phyloP scores from a whole-genome alignment of 192 early-diverging fungal genomes.

The Coemansia sp. region DNA sequence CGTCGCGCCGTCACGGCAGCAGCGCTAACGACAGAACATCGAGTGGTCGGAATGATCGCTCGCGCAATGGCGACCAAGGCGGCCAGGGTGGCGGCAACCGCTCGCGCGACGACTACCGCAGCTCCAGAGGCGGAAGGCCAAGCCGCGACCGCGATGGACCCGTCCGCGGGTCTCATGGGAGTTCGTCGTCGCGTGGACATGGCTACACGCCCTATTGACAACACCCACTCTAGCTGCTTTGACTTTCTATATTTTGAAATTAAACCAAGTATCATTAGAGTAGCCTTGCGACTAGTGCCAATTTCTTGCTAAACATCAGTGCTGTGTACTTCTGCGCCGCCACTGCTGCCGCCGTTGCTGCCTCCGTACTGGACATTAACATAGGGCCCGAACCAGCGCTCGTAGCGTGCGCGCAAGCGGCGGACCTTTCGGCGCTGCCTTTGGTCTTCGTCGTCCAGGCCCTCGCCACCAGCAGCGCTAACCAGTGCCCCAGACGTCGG shows the following conservation, averaged over 20 bases:
- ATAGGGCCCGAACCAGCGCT: constrained; percentile 52
- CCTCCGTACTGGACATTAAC: constrained; percentile 38
- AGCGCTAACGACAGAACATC: constrained; percentile 16
- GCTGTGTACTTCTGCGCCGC: not conserved
- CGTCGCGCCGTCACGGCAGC: constrained; percentile 34
- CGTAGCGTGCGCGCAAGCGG: constrained; percentile 45
- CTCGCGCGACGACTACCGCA: constrained; percentile 26
- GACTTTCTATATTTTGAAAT: not conserved
- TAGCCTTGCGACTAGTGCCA: not conserved
- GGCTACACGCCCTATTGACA: constrained; percentile 43
- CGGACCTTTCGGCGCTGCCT: constrained; percentile 44
- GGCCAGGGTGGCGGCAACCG: constrained; percentile 7
- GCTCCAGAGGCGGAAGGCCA: constrained; percentile 13
- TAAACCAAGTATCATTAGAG: not conserved
- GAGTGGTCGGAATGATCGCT: constrained; percentile 20
- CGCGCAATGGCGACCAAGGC: constrained; percentile 16
- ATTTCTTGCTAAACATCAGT: constrained; percentile 4
- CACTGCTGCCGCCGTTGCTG: not conserved
- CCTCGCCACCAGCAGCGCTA: not conserved
- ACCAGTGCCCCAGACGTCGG: not conserved
- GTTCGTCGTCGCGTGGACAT: constrained; percentile 27
- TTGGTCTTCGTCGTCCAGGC: constrained; percentile 21
- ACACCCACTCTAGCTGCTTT: not conserved
- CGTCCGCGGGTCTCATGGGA: constrained; percentile 26
- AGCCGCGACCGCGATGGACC: constrained; percentile 45